Base-by-base conservation (phyloP, 345 rosid species). In the Limnanthes douglasii region DNA sequence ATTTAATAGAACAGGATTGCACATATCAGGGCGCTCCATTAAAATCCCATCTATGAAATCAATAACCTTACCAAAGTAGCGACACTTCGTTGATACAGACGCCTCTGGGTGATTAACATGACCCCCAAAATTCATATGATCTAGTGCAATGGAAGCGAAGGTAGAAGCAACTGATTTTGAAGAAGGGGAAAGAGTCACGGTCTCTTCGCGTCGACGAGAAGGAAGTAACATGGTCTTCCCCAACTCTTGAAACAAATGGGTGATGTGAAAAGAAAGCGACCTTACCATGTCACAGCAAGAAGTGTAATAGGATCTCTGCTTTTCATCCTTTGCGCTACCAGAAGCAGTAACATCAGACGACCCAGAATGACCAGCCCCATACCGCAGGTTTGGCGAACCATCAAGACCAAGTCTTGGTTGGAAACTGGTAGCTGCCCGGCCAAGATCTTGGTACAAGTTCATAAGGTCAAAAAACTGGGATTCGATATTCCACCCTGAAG, bases 231-330 rank as follows among this genome's bases (percentile, higher is more conserved):
- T 82, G 47, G 72, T 78, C 60, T 88, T 88, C 40, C 97, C 95
- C 61, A 88, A 59, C 76, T 88, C 97, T 43, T 79, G 97, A 68
- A 76, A 88, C 72, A 88, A 50, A 68, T 76, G 83, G 29, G 72
- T 68, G 41, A 88, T 83, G 61, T 88, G 97, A 62, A 76, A 76
- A 33, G 80, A 70, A 38, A 88, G 71, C 30, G 93, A 83, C 56
- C 68, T 72, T 59, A 83, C 69, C 86, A 74, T 70, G 58, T 88
- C 97, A 62, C 95, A 79, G 61, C 97, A 79, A 21, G 97, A 79
- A 35, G 74, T 60, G 57, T 79, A 75, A 59, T 73, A 70, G 6
- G 86, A 76, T 51, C 71, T 74, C 50, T 66, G 80, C 52, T 66
- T 82, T 63, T 82, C 97, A 56, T 53, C 12, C 29, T 76, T 95